These are phyloP conservation scores for Daldinia sp. DNA, from an alignment of 2,329 filamentous ascomycete genomes.

Conservation along the genomic window DNA sequence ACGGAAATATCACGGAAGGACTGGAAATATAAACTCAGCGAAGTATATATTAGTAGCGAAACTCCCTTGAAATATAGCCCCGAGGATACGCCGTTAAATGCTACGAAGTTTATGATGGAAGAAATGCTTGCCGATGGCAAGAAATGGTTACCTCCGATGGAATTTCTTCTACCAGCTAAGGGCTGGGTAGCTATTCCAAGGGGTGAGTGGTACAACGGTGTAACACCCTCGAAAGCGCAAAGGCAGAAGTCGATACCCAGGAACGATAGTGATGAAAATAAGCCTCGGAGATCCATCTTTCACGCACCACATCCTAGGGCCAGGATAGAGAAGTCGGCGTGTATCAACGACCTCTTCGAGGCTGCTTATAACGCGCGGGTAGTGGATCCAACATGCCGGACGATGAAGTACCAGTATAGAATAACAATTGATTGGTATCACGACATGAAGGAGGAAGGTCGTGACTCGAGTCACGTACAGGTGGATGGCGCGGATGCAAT, in stretches of 20 bases:
- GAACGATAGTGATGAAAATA: constrained; percentile 38
- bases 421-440: constrained; percentile 63
- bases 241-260: constrained; percentile 28
- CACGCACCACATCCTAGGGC: constrained; percentile 53
- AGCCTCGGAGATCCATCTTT: constrained; percentile 53
- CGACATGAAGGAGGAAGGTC: constrained; percentile 55
- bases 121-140: constrained; percentile 47
- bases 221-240: constrained; percentile 11
- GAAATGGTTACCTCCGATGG: constrained; percentile 49
- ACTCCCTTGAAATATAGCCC: constrained; percentile 43
- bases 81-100: constrained; percentile 51
- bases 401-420: constrained; percentile 53
- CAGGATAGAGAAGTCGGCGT: constrained; percentile 43
- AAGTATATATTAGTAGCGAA: constrained; percentile 55
- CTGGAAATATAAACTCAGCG: constrained; percentile 46
- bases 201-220: constrained; percentile 31
- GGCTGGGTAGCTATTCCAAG: constrained; percentile 52
- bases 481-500: constrained; percentile 56
- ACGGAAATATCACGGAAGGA: constrained; percentile 46
- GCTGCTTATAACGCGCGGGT: constrained; percentile 43
- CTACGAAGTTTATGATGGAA: constrained; percentile 52
- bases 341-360: constrained; percentile 56
- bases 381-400: constrained; percentile 26
- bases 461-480: constrained; percentile 59
- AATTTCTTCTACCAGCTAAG: constrained; percentile 40